Evolutionary conservation across 306 rosid species (phyloP), one percentile per base, ranked within the genome.

Genomic region (Rosa persica): DNA sequence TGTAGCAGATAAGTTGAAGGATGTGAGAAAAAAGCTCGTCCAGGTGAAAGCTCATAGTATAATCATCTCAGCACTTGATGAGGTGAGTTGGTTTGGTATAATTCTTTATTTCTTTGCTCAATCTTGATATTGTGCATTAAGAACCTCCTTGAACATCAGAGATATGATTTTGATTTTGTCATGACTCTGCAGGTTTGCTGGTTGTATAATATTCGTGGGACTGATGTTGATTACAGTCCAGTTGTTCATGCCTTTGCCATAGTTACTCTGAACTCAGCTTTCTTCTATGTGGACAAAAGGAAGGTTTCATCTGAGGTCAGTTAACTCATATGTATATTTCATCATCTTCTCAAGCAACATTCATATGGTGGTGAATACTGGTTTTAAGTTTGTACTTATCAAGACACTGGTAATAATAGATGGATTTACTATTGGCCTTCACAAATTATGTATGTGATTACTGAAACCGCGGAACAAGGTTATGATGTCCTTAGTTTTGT

Each of bases 131-230:
- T 30, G 16, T 34, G 65, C 55, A 61, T 70, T 38, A 12, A 61
- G 62, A 73, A 23, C 57, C 49, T 19, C 36, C 68, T 72, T 78
- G 66, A 65, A 70, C 52, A 22, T 52, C 40, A 38, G 77, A 19
- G 17, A 19, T 42, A 5, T 49, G 17, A 67, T 87, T 74, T 76
- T 73, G 51, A 65, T 64, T 27, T 76, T 83, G 47, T 54, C 52
- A 23, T 58, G 67, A 40, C 71, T 78, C 70, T 85, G 76, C 92
- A 96, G 99, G 99, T 96, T 82, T 97, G 94, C 60, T 96, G 99
- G 99, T 68, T 89, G 86, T 96, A 96, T 83, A 93, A 96, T 74
- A 80, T 96, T 62, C 99, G 99, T 51, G 97, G 99, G 82, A 90
- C 83, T 74, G 99, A 96, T 84, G 97, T 93, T 78, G 87, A 97